Conservation (phyloP, 2,329 filamentous ascomycete genomes). For the Colletotrichum sublineola region DNA sequence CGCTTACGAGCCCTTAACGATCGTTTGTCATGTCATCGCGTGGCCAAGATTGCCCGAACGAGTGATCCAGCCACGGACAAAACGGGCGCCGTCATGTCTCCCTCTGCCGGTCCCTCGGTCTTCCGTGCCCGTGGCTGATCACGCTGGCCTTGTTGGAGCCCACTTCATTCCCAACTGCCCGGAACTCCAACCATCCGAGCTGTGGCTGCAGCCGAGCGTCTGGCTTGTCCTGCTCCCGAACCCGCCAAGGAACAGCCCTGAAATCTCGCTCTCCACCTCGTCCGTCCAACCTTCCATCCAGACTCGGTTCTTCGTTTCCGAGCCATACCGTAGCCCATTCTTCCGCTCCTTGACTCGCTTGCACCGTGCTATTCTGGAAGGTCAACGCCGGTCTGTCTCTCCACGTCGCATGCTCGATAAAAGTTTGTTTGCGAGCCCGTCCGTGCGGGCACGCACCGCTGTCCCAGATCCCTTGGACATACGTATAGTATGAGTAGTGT, state of each 20-base stretch:
- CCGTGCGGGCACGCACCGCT: conserved; percentile 34
- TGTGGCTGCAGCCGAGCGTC: conserved; percentile 41
- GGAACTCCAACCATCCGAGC: conserved; percentile 41
- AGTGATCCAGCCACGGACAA: neutral
- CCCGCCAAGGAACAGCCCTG: conserved; percentile 22
- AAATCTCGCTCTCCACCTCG: conserved; percentile 16
- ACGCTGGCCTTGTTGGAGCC: conserved; percentile 20
- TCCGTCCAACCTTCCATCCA: conserved; percentile 19
- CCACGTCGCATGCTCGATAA: conserved; percentile 13
- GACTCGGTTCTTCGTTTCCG: conserved; percentile 35
- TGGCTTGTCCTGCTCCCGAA: conserved; percentile 41
- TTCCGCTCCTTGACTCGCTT: neutral
- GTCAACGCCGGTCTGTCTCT: neutral
- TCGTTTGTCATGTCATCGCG: conserved; percentile 3
- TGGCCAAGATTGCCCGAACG: conserved; percentile 19
- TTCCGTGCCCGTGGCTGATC: conserved; percentile 41
- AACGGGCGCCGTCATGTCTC: conserved; percentile 16
- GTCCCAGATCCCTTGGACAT: conserved; percentile 13
- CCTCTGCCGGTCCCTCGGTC: conserved; percentile 33
- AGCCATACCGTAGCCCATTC: conserved; percentile 31
- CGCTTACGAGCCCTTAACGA: conserved; percentile 9
- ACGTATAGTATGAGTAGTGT: no score
- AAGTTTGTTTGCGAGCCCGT: conserved; percentile 28
- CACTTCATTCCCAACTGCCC: conserved; percentile 35
- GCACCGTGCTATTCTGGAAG: conserved; percentile 13